Conservation (phyloP, 2,329 filamentous ascomycete genomes). For the Epichloe brachyelytri region DNA sequence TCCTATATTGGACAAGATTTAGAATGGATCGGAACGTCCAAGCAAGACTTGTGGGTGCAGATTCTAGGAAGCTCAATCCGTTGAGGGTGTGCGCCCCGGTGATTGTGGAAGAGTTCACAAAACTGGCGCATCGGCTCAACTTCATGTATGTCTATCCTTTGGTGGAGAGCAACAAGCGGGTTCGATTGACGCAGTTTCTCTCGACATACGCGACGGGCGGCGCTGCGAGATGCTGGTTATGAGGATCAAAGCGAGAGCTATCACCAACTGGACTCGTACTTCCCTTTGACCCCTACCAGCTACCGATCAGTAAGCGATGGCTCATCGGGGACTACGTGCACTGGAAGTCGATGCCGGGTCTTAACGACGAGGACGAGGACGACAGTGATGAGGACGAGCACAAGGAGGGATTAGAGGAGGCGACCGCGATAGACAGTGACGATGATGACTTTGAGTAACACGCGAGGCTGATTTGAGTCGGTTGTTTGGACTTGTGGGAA, state of each 20-base stretch:
- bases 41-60: constrained; percentile 60
- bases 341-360: constrained; percentile 63
- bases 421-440: constrained; percentile 37
- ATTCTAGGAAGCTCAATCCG: constrained; percentile 87
- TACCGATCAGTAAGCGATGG: constrained; percentile 81
- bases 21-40: constrained; percentile 62
- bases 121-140: constrained; percentile 70
- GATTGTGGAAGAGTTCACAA: constrained; percentile 86
- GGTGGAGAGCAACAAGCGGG: constrained; percentile 82
- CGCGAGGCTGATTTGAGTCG: not conserved
- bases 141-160: constrained; percentile 84
- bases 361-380: constrained; percentile 46
- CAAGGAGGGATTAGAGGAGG: constrained; percentile 33
- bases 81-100: constrained; percentile 85
- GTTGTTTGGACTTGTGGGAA: constrained; percentile 2
- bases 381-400: constrained; percentile 39
- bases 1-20: constrained; percentile 59
- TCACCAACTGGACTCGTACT: constrained; percentile 84
- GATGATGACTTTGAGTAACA: constrained; percentile 26
- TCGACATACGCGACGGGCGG: constrained; percentile 43
- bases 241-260: constrained; percentile 56
- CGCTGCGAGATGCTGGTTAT: constrained; percentile 33
- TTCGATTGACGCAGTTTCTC: constrained; percentile 63
- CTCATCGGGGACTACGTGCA: constrained; percentile 70
- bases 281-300: constrained; percentile 91